Evolutionary conservation across 2,329 filamentous ascomycete species (phyloP).

Genomic region (Trichoderma citrinoviride): DNA sequence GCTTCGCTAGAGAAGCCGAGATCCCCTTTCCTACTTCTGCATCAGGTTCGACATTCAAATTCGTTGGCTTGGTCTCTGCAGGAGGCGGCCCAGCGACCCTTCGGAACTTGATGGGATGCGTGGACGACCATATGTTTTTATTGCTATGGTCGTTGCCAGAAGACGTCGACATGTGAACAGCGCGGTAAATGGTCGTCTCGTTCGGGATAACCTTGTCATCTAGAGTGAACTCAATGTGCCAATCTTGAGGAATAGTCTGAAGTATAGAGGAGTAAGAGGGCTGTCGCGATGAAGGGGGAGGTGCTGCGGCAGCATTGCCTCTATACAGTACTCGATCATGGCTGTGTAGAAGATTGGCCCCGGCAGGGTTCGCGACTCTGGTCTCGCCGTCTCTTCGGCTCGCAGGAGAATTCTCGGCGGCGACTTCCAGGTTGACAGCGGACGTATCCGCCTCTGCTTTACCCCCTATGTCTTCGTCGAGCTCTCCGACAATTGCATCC

Average conservation of each 20-base stretch:
- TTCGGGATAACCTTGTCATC: constrained; percentile 80
- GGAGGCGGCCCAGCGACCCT: constrained; percentile 81
- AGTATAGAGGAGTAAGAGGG: constrained; percentile 84
- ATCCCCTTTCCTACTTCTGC: constrained; percentile 59
- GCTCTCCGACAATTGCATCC: constrained; percentile 84
- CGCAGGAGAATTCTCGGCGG: constrained; percentile 80
- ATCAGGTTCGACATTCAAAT: constrained; percentile 44
- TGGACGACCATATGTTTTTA: constrained; percentile 82
- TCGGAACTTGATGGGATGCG: constrained; percentile 90
- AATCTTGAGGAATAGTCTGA: constrained; percentile 79
- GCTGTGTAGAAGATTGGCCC: constrained; percentile 44
- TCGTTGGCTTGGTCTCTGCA: constrained; percentile 64
- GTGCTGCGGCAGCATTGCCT: constrained; percentile 48
- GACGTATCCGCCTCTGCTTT: constrained; percentile 65
- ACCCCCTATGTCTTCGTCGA: constrained; percentile 81
- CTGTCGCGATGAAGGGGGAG: constrained; percentile 59
- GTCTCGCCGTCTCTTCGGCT: constrained; percentile 91
- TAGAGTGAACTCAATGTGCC: constrained; percentile 95
- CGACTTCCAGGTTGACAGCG: constrained; percentile 89
- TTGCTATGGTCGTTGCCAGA: constrained; percentile 61
- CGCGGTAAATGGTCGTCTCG: constrained; percentile 93
- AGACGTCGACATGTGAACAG: constrained; percentile 66
- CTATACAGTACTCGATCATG: constrained; percentile 41
- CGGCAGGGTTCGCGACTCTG: constrained; percentile 76
- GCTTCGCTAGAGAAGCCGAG: constrained; percentile 76